phyloP scores from a whole-genome alignment of 768 basidiomycete species.

The Udeniomyces megalosporus region DNA sequence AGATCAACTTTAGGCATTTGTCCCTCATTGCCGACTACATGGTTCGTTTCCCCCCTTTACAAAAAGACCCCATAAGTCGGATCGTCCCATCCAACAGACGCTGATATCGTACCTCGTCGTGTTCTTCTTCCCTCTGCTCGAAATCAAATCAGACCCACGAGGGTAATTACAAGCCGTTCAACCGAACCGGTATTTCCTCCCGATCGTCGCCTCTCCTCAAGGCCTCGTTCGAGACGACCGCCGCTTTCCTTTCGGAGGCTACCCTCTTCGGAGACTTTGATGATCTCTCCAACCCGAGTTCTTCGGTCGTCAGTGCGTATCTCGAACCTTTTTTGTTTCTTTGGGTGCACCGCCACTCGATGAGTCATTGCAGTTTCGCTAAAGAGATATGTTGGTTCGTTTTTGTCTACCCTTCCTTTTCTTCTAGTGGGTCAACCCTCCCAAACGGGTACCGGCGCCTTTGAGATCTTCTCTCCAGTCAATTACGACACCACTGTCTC shows the following conservation, averaged over 20 bases:
- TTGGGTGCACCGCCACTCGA: no score
- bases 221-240: constrained; percentile 94
- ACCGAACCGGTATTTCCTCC: constrained; percentile 80
- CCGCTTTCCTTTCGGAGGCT: constrained; percentile 81
- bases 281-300: constrained; percentile 46
- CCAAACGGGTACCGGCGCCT: constrained; percentile 83
- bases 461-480: constrained; percentile 37
- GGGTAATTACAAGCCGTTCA: constrained; percentile 95
- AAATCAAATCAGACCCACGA: constrained; percentile 62
- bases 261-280: constrained; percentile 91
- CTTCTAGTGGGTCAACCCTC: constrained; percentile 53
- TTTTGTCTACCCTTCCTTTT: no score
- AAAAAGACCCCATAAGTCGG: neutral
- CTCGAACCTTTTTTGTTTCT: no score
- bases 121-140: neutral
- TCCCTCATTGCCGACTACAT: constrained; percentile 98
- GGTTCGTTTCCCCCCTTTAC: constrained; percentile 39
- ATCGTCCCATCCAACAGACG: neutral
- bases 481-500: neutral
- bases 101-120: neutral
- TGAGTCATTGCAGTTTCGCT: constrained; percentile 43
- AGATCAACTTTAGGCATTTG: constrained; percentile 74
- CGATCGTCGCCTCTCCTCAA: constrained; percentile 92
- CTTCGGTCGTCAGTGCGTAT: neutral
- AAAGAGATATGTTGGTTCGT: constrained; percentile 59